Percentiles rank a stretch among this genome's conserved stretches.
phyloP scores from a whole-genome alignment of 176 grass and related monocot species.

The Triticum dicoccoides region DNA sequence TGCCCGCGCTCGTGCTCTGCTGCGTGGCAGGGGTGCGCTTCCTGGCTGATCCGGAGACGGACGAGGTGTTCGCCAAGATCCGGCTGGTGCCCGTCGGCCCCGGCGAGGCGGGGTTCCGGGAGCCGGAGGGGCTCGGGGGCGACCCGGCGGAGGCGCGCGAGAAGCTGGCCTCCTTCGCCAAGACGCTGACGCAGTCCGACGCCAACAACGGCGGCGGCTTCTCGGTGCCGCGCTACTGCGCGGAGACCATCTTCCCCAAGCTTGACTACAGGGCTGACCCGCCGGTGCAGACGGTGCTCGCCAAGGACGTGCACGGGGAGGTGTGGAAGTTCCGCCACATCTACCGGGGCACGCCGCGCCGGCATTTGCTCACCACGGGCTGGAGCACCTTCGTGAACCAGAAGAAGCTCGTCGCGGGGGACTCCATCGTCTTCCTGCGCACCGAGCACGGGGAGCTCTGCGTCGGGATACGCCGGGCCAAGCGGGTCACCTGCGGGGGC shows the following conservation, averaged over 20 bases:
- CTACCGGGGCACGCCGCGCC: constrained; percentile 64
- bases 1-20: constrained; percentile 57
- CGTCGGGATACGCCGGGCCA: constrained; percentile 56
- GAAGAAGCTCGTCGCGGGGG: constrained; percentile 68
- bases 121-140: neutral
- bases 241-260: constrained; percentile 67
- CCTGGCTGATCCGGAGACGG: constrained; percentile 74
- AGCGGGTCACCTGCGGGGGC: constrained; percentile 33
- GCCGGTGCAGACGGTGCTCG: constrained; percentile 54
- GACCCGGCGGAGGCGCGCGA: constrained; percentile 6
- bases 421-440: constrained; percentile 62
- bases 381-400: constrained; percentile 75
- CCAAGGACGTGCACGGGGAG: constrained; percentile 61
- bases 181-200: constrained; percentile 69
- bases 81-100: constrained; percentile 41
- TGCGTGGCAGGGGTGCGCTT: constrained; percentile 53
- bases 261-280: constrained; percentile 56
- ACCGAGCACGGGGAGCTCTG: constrained; percentile 43
- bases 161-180: constrained; percentile 41
- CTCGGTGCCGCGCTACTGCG: constrained; percentile 75
- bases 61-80: constrained; percentile 81
- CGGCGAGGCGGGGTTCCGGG: constrained; percentile 26
- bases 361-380: constrained; percentile 66
- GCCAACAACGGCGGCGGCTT: constrained; percentile 75
- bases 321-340: constrained; percentile 77